Evolutionary conservation across 345 rosid species (phyloP).

Genomic region (Populus pruinosa): DNA sequence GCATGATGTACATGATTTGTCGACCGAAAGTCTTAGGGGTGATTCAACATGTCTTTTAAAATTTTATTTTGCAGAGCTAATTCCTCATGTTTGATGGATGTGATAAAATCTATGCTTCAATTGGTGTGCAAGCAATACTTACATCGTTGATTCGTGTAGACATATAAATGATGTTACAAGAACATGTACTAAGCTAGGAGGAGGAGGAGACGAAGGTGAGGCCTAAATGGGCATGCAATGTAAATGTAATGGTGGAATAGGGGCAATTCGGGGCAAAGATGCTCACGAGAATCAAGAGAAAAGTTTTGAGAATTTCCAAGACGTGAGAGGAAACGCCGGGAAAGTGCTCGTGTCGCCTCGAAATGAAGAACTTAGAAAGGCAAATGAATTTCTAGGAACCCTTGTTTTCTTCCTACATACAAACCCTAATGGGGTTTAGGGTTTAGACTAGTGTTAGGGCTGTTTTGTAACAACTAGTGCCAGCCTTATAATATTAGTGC

Average conservation of each 20-base stretch:
- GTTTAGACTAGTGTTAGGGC: constrained; percentile 26
- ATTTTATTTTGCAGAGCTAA: not conserved
- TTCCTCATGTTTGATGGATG: constrained; percentile 6
- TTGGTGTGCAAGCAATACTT: not conserved
- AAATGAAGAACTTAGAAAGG: constrained; percentile 32
- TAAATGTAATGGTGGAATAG: constrained; percentile 13
- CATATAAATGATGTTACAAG: not conserved
- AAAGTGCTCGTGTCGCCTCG: constrained; percentile 98
- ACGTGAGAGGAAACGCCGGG: constrained; percentile 91
- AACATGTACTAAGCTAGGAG: not conserved
- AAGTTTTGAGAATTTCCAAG: constrained; percentile 51
- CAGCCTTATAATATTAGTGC: not conserved
- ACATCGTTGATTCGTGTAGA: constrained; percentile 1
- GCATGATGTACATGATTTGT: not conserved
- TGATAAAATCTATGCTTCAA: not conserved
- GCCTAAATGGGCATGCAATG: constrained; percentile 4
- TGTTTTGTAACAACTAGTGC: constrained; percentile 9
- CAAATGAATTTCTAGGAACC: constrained; percentile 20
- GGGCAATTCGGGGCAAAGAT: constrained; percentile 31
- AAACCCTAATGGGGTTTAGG: constrained; percentile 27
- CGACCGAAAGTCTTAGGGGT: not conserved
- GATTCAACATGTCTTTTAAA: not conserved
- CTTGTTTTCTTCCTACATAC: constrained; percentile 18
- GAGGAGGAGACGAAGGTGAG: not conserved
- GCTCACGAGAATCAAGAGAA: constrained; percentile 56